These are phyloP conservation scores for Pyracantha coccinea DNA, from an alignment of 331 rosid species.

Conservation along the genomic window DNA sequence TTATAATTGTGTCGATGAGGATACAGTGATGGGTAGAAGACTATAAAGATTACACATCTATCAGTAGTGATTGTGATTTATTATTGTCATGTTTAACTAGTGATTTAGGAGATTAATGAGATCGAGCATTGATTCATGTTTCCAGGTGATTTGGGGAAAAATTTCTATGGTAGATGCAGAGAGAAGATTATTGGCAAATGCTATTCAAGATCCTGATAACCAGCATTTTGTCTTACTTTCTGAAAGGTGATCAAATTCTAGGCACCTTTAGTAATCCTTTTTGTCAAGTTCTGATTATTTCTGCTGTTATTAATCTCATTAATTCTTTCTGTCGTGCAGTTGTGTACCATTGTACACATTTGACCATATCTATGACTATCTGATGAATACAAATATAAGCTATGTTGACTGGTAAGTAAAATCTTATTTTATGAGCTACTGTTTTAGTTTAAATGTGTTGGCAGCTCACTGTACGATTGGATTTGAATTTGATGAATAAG, in stretches of 20 bases:
- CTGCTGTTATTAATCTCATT: constrained; percentile 17
- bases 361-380: constrained; percentile 69
- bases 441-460: background rate
- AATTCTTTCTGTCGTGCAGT: constrained; percentile 49
- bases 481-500: background rate
- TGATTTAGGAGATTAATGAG: constrained; percentile 10
- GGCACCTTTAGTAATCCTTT: constrained; percentile 3
- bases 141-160: constrained; percentile 97
- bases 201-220: constrained; percentile 85
- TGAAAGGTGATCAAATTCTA: constrained; percentile 56
- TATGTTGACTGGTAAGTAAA: constrained; percentile 77
- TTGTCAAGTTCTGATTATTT: constrained; percentile 15
- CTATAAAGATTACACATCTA: background rate
- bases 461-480: background rate
- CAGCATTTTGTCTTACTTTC: constrained; percentile 96
- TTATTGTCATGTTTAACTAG: background rate
- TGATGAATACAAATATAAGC: constrained; percentile 87
- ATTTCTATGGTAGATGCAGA: constrained; percentile 99
- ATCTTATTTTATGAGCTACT: constrained; percentile 3
- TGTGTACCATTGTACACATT: constrained; percentile 83
- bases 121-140: constrained; percentile 13
- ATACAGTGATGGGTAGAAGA: background rate
- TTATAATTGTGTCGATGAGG: background rate
- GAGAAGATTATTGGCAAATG: constrained; percentile 77
- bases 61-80: background rate